These are phyloP conservation scores for Plasmodium fragile DNA, from an alignment of 169 alveolate genomes.

Conservation along the genomic window DNA sequence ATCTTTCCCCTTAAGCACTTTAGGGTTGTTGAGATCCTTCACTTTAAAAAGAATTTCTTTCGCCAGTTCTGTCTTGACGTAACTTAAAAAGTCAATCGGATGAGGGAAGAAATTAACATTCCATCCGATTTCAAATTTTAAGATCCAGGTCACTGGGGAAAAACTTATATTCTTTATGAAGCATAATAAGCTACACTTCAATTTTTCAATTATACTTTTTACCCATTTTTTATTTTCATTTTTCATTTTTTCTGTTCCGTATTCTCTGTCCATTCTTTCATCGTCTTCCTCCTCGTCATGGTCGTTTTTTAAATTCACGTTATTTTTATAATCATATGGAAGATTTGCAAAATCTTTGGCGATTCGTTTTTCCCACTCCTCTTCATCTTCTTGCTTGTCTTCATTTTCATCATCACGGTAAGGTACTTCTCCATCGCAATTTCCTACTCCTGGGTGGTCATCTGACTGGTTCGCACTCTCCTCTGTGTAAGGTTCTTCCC, in stretches of 20 bases:
- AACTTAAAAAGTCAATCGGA: conserved; percentile 81
- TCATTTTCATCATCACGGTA: conserved; percentile 1
- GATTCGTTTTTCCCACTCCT: conserved; percentile 78
- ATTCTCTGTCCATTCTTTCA: conserved; percentile 41
- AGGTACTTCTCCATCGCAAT: background rate
- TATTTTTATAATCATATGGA: conserved; percentile 71
- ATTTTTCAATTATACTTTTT: conserved; percentile 76
- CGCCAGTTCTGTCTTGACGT: conserved; percentile 79
- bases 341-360: conserved; percentile 39
- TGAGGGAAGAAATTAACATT: conserved; percentile 77
- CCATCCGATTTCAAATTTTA: conserved; percentile 78
- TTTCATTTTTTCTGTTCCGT: conserved; percentile 28
- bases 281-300: conserved; percentile 38
- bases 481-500: background rate
- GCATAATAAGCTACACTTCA: conserved; percentile 62
- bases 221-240: conserved; percentile 74
- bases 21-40: conserved; percentile 79
- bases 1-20: conserved; percentile 77
- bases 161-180: conserved; percentile 59
- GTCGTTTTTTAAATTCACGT: conserved; percentile 39
- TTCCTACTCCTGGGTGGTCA: too few relatives aligned
- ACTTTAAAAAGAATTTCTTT: conserved; percentile 78
- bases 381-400: conserved; percentile 63
- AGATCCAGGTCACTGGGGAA: conserved; percentile 77
- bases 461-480: conserved; percentile 48